A percentile compares a stretch with the other conserved stretches of the same genome.
Evolutionary conservation across 495 filamentous ascomycete species (phyloP).

Genomic region (Talaromyces liani): DNA sequence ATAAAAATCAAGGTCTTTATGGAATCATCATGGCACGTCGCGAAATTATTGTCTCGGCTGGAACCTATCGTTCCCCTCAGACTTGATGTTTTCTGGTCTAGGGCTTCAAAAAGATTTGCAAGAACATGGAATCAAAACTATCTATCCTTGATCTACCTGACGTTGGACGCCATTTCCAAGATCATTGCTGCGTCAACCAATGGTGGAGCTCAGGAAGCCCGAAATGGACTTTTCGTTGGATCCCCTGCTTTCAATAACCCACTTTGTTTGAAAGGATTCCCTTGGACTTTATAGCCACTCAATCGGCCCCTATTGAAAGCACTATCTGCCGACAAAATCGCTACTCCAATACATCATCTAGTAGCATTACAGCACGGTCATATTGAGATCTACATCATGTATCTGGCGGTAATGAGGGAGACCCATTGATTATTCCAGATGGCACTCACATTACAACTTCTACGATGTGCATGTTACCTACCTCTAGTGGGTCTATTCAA

Average conservation of each 20-base stretch:
- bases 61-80: constrained; percentile 39
- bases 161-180: constrained; percentile 52
- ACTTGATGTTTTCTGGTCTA: constrained; percentile 40
- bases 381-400: constrained; percentile 1
- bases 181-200: constrained; percentile 45
- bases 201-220: constrained; percentile 28
- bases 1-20: background rate
- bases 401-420: background rate
- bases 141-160: constrained; percentile 37
- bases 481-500: constrained; percentile 6
- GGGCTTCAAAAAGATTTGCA: constrained; percentile 36
- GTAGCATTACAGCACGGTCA: constrained; percentile 4
- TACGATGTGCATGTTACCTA: constrained; percentile 3
- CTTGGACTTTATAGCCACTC: constrained; percentile 15
- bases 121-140: constrained; percentile 39
- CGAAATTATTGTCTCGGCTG: constrained; percentile 39
- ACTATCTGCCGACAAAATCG: background rate
- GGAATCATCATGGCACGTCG: constrained; percentile 27
- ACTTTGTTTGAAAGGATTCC: constrained; percentile 15
- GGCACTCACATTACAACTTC: constrained; percentile 3
- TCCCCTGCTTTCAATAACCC: constrained; percentile 20
- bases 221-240: constrained; percentile 24
- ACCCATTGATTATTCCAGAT: constrained; percentile 1
- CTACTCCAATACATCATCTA: background rate
- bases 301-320: constrained; percentile 2